These are phyloP conservation scores for Mucor plumbeus DNA, from an alignment of 371 early-diverging fungal genomes.

Conservation along the genomic window DNA sequence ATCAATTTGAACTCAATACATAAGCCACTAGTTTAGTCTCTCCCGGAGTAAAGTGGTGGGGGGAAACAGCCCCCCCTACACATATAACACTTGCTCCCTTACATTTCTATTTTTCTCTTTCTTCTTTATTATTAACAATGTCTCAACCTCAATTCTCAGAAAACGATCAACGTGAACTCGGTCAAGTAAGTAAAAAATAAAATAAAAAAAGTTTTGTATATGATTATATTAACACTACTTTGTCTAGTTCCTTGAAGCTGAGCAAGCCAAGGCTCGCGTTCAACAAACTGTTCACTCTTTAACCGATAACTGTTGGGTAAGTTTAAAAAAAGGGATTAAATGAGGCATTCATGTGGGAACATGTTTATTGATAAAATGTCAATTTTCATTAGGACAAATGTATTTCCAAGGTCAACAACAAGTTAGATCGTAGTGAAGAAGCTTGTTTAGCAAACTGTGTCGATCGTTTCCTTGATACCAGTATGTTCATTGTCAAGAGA, in stretches of 20 bases:
- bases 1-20: background rate
- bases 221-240: background rate
- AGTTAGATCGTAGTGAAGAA: conserved; percentile 69
- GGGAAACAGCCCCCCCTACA: background rate
- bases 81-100: background rate
- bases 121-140: conserved; percentile 5
- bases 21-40: conserved; percentile 2
- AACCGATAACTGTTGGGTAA: conserved; percentile 76
- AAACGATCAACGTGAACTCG: conserved; percentile 68
- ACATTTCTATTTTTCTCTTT: background rate
- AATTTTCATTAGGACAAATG: conserved; percentile 63
- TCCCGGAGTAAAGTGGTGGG: background rate
- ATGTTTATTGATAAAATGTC: too few species aligned
- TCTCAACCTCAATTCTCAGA: conserved; percentile 56
- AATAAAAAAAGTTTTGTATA: background rate
- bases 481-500: conserved; percentile 70
- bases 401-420: conserved; percentile 71
- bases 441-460: conserved; percentile 83
- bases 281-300: conserved; percentile 72
- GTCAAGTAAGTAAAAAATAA: conserved; percentile 32
- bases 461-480: conserved; percentile 83
- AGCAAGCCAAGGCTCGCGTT: conserved; percentile 76
- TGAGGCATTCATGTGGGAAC: background rate
- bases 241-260: conserved; percentile 65
- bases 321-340: background rate